Evolutionary conservation across 1,284 basidiomycete species (phyloP), one percentile per base, ranked within the genome.

Genomic region (Ustilago trichophora): DNA sequence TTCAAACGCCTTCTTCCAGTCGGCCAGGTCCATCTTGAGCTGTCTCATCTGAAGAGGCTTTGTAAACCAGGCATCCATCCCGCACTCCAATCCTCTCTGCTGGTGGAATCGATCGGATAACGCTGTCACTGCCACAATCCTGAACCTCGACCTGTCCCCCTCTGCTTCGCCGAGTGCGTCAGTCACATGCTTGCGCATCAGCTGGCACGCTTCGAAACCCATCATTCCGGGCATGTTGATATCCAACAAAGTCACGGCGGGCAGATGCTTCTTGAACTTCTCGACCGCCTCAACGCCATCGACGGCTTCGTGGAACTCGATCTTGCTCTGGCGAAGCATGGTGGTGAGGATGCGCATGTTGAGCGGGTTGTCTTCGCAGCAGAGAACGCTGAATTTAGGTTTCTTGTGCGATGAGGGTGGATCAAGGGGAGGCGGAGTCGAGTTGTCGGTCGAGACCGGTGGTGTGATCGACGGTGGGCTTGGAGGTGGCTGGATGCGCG

Each of bases 161-260:
- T 48, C 25, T 26, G 38, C 38, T 9, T 34, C 25, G 6, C 13
- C 33, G 10, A 51, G 18, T 16, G 43, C 40, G 13, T 58, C 44
- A 11, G 27, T 32, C 1, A 52, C 48, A 26, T 55, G 42, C n/a
- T 31, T 22, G 8, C 71, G 58, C 71, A 76, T 76, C 13, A 41
- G 47, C 25, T 54, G 24, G 26, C 57, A 62, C 18, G 75, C 71
- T 21, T 75, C 73, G 43, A 73, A 76, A 5, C 75, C 72, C 52
- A 65, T 58, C 73, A 75, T 67, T 10, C 47, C 19, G 1, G 75
- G 75, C 73, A 76, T 75, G 41, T 70, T 73, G 60, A 76, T 76
- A 50, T 76, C 75, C 11, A 76, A 53, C 49, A 76, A 43, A 3
- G 65, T 64, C 26, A 76, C 63, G 7, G 53, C 40, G 3, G 74